phyloP scores from a whole-genome alignment of 768 basidiomycete species.

The Trametes maxima region DNA sequence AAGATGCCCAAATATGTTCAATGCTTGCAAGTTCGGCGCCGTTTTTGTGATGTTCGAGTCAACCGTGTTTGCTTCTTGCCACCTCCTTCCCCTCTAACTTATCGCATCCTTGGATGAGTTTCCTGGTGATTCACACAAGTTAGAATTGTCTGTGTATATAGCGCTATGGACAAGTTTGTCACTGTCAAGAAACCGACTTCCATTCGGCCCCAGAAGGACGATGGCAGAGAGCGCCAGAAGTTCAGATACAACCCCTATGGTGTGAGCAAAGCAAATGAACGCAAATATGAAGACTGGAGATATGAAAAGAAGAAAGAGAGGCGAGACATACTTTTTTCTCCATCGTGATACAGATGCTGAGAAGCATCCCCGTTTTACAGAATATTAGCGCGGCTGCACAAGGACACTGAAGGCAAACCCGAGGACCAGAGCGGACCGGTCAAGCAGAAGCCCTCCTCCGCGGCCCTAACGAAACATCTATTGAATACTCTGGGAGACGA shows the following conservation, averaged over 20 bases:
- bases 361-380: slow-evolving; percentile 15
- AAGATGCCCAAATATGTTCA: too few species aligned
- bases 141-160: background rate
- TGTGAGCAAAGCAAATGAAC: slow-evolving; percentile 27
- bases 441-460: slow-evolving; percentile 34
- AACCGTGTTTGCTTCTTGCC: background rate
- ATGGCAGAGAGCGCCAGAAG: slow-evolving; percentile 25
- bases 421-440: too few species aligned
- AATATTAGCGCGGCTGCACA: slow-evolving; percentile 35
- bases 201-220: slow-evolving; percentile 15
- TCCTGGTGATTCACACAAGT: too few species aligned
- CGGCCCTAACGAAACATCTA: slow-evolving; percentile 59
- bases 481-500: slow-evolving; percentile 61
- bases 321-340: background rate
- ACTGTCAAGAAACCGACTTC: slow-evolving; percentile 31
- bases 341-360: too few species aligned
- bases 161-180: slow-evolving; percentile 39
- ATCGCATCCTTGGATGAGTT: background rate
- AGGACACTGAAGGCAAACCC: slow-evolving; percentile 31
- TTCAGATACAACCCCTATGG: slow-evolving; percentile 36
- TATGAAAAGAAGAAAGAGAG: slow-evolving; percentile 30
- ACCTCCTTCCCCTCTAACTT: background rate
- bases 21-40: too few species aligned
- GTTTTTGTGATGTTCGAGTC: too few species aligned
- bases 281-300: slow-evolving; percentile 32